phyloP scores from a whole-genome alignment of 1,284 basidiomycete genomes.

The Trametes sp. region DNA sequence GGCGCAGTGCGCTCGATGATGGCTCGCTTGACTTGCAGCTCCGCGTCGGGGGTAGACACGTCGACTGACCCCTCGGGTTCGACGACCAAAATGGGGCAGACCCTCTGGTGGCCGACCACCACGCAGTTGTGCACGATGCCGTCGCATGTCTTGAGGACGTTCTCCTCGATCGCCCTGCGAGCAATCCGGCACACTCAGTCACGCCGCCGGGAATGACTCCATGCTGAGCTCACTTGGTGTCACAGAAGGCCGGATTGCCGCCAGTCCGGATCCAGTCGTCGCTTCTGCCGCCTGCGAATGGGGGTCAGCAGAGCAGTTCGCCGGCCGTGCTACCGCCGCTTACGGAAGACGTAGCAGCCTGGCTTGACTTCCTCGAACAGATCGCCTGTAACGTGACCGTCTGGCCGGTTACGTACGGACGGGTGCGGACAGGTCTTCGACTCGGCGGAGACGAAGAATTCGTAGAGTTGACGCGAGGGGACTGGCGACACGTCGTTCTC shows the following conservation, averaged over 20 bases:
- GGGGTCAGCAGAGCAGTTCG: background rate
- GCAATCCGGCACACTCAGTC: background rate
- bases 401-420: slow-evolving; percentile 36
- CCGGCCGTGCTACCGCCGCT: background rate
- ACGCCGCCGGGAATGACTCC: background rate
- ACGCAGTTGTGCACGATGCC: slow-evolving; percentile 36
- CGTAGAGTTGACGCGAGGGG: slow-evolving; percentile 24
- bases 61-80: slow-evolving; percentile 24
- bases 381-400: slow-evolving; percentile 42
- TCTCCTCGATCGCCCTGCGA: slow-evolving; percentile 38
- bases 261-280: slow-evolving; percentile 42
- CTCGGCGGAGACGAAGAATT: slow-evolving; percentile 38
- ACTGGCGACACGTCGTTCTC: slow-evolving; percentile 1
- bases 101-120: slow-evolving; percentile 35
- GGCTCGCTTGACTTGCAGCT: slow-evolving; percentile 18
- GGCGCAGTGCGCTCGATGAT: slow-evolving; percentile 30
- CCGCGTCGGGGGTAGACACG: slow-evolving; percentile 4
- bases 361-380: slow-evolving; percentile 40
- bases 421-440: slow-evolving; percentile 39
- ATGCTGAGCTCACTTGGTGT: slow-evolving; percentile 34
- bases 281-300: slow-evolving; percentile 33
- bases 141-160: slow-evolving; percentile 28
- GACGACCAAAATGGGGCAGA: slow-evolving; percentile 34
- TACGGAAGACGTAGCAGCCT: slow-evolving; percentile 39
- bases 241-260: slow-evolving; percentile 35